phyloP scores from a whole-genome alignment of 495 filamentous ascomycete species.

The Penicillium dipodomyicola region DNA sequence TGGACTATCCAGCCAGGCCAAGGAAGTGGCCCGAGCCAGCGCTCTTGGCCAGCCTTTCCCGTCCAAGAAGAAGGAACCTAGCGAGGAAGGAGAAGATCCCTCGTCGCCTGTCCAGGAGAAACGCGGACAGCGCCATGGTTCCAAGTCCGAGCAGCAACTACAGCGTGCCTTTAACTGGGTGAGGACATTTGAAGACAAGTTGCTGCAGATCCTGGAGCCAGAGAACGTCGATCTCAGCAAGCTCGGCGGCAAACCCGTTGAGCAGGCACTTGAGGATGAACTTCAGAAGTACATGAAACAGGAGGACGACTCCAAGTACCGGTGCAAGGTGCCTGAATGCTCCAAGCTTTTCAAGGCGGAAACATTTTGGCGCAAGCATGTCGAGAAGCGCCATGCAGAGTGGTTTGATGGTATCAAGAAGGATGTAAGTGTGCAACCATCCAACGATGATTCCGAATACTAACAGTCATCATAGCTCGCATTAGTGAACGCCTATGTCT shows the following conservation, averaged over 20 bases:
- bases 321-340: conserved; percentile 94
- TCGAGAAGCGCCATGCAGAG: conserved; percentile 91
- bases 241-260: conserved; percentile 81
- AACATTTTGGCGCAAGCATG: conserved; percentile 94
- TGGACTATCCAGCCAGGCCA: conserved; percentile 76
- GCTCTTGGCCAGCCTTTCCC: conserved; percentile 78
- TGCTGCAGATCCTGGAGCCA: conserved; percentile 86
- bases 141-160: conserved; percentile 85
- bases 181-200: conserved; percentile 97
- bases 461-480: conserved; percentile 57
- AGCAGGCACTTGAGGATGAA: conserved; percentile 85
- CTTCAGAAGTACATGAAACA: conserved; percentile 86
- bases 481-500: conserved; percentile 87
- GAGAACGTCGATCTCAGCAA: conserved; percentile 81
- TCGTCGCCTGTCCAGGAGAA: conserved; percentile 62
- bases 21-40: conserved; percentile 80
- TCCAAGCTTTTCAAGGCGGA: conserved; percentile 97
- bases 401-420: conserved; percentile 78
- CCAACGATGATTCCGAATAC: background rate
- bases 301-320: conserved; percentile 92
- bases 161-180: conserved; percentile 98
- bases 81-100: conserved; percentile 63
- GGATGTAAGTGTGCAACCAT: conserved; percentile 60
- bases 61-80: conserved; percentile 66
- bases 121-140: conserved; percentile 59